Base-by-base conservation (phyloP, 495 filamentous ascomycete genomes). In the Cenococcum geophilum region DNA sequence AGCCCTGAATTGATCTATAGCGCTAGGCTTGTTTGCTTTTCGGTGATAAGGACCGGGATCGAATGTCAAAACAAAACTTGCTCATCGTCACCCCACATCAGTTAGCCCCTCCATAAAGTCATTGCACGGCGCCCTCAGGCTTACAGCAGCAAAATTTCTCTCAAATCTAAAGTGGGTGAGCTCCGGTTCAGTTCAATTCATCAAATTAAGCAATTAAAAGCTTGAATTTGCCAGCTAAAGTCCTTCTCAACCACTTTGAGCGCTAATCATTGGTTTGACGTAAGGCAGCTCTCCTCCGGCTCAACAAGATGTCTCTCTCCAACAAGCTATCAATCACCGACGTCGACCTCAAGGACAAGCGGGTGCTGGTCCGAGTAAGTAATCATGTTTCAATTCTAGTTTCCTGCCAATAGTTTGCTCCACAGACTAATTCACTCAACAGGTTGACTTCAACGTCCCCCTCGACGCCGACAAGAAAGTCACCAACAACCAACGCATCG, bases 401-500 rank as follows among this genome's bases (percentile, higher is more conserved):
- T 34, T 27, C 2, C 8, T 55, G 35, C 4, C 10, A 58, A 36
- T 6, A 59, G 25, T 60, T 21, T 20, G 59, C 16, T 25, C 35
- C 55, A 37, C 42, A 52, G 51, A 57, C 12, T 45, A 18, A 45
- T 70, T 10, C 22, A 14, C 25, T 12, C 50, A 45, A 50, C 32
- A 97, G 92, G 92, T 99, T 68, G 93, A 99, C 80, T 99, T 99
- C 85, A 99, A 99, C 78, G 93, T 99, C 54, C 93, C 93, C 66
- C 89, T 97, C 73, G 89, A 97, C 72, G 82, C 79, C 64, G 78
- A 91, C 62, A 88, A 88, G 80, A 91, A 92, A n/a, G 82, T 97
- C 74, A 97, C 93, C 73, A 97, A 97, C 82, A 88, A 86, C 75
- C 95, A 97, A 77, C 92, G 93, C 77, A 97, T 99, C 69, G 92